Percentiles rank a stretch among this genome's conserved stretches.
phyloP scores from a whole-genome alignment of 305 asterid genomes.

The Ilex paraguariensis region DNA sequence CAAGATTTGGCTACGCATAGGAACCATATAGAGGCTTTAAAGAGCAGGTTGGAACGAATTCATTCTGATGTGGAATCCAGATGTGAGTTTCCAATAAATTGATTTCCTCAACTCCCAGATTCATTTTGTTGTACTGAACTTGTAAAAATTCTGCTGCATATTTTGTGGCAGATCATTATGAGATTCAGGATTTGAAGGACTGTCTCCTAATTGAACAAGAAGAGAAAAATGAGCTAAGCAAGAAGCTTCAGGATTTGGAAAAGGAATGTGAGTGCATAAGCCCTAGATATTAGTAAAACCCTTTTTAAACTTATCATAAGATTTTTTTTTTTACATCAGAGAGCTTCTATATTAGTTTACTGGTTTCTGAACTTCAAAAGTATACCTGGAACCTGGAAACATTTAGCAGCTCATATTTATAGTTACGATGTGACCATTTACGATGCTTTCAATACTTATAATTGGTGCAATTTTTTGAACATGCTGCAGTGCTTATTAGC shows the following conservation, averaged over 20 bases:
- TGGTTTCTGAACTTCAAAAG: too few species aligned
- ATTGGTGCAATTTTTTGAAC: background rate
- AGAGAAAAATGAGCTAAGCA: constrained; percentile 32
- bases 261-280: constrained; percentile 29
- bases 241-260: constrained; percentile 32
- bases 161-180: constrained; percentile 26
- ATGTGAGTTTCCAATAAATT: constrained; percentile 15
- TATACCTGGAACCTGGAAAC: too few species aligned
- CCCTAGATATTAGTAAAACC: background rate
- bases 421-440: background rate
- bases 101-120: background rate
- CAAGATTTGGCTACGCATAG: constrained; percentile 27
- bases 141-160: background rate
- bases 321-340: background rate
- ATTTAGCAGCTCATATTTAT: too few species aligned
- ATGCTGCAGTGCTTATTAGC: constrained; percentile 27
- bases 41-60: constrained; percentile 28
- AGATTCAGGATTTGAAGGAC: constrained; percentile 42
- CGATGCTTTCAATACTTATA: background rate
- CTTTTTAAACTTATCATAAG: background rate
- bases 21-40: constrained; percentile 22
- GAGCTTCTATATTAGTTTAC: background rate
- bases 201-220: constrained; percentile 34
- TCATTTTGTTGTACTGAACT: background rate
- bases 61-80: constrained; percentile 27